phyloP scores from a whole-genome alignment of 495 filamentous ascomycete species.

The Trypethelium eluteriae region DNA sequence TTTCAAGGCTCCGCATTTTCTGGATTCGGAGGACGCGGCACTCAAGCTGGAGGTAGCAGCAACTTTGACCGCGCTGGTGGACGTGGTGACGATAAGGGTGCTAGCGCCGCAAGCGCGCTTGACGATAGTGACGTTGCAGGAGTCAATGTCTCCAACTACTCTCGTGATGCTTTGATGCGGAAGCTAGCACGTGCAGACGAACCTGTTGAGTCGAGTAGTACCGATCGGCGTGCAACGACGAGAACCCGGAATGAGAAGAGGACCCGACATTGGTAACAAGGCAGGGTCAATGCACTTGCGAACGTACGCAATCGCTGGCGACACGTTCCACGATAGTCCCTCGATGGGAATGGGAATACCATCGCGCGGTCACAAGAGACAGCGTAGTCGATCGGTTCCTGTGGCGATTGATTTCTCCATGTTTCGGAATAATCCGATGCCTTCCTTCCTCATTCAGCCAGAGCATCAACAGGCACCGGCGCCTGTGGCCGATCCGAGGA shows the following conservation, averaged over 20 bases:
- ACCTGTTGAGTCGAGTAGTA: constrained; percentile 59
- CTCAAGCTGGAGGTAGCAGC: constrained; percentile 65
- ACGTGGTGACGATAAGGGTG: constrained; percentile 80
- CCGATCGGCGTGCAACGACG: constrained; percentile 60
- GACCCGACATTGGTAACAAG: constrained; percentile 13
- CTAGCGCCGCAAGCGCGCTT: constrained; percentile 85
- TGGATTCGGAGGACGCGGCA: constrained; percentile 79
- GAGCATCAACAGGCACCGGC: constrained; percentile 20
- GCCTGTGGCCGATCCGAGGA: constrained; percentile 53
- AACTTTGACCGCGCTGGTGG: constrained; percentile 91
- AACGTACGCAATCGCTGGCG: constrained; percentile 23
- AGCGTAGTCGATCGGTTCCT: constrained; percentile 75
- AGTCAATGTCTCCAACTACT: constrained; percentile 99
- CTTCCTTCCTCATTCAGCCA: constrained; percentile 76
- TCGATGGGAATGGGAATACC: constrained; percentile 45
- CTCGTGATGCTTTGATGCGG: constrained; percentile 93
- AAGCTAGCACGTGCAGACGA: constrained; percentile 97
- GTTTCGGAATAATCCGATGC: constrained; percentile 67
- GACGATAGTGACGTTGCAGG: constrained; percentile 98
- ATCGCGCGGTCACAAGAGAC: constrained; percentile 83
- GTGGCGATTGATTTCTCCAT: constrained; percentile 88
- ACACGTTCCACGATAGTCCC: constrained; percentile 46
- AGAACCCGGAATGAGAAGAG: constrained; percentile 18
- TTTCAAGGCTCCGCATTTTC: constrained; percentile 95
- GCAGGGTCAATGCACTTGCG: neutral